Conservation (phyloP, 441 rosid species). For the Euphorbia corollata region DNA sequence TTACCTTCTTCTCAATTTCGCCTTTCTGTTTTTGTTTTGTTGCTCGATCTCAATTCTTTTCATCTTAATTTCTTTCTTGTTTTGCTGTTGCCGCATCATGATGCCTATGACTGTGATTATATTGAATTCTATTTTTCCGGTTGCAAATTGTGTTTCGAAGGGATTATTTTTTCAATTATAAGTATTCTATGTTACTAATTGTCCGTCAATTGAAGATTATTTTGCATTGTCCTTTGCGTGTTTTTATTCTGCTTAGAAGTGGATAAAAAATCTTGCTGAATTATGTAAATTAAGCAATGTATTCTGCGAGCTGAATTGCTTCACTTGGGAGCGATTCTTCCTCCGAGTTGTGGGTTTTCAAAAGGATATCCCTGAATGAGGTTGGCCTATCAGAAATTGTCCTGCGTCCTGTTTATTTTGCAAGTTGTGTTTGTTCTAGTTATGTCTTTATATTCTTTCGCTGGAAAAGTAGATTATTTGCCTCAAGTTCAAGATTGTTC, state of each 20-base stretch:
- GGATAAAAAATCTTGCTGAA: no score
- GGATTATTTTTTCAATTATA: neutral
- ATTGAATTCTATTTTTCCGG: neutral
- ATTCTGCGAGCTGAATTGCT: neutral
- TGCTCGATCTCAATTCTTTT: constrained; percentile 20
- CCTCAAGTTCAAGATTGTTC: neutral
- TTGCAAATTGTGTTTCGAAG: neutral
- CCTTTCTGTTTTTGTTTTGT: constrained; percentile 15
- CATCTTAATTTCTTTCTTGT: neutral
- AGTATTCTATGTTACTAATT: neutral
- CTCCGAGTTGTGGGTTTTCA: neutral
- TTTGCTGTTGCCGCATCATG: neutral
- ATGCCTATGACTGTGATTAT: neutral
- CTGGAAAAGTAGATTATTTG: neutral
- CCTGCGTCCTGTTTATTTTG: neutral
- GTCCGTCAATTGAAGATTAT: neutral
- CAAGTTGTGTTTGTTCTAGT: neutral
- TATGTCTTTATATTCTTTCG: neutral
- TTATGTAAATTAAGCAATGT: neutral
- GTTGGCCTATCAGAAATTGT: neutral
- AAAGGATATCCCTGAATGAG: neutral
- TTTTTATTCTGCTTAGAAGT: neutral
- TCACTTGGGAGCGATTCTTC: neutral
- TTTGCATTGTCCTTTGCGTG: neutral
- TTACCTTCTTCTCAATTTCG: constrained; percentile 4